Evolutionary conservation across 2,329 filamentous ascomycete genomes (phyloP).

Genomic region (Fusarium sp.): DNA sequence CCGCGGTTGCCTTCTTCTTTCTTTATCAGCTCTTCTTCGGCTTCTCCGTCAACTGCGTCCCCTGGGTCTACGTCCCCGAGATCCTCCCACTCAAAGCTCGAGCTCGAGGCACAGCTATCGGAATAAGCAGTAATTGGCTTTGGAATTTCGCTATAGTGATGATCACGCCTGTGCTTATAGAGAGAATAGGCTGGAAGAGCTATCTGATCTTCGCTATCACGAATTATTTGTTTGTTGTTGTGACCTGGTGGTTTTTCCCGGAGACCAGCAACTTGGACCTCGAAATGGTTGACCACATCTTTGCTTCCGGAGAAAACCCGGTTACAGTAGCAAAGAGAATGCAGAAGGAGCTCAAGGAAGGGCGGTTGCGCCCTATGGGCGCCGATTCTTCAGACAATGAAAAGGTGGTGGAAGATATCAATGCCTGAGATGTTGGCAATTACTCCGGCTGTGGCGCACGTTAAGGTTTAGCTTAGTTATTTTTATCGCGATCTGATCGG

Average conservation of each 20-base stretch:
- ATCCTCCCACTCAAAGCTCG: constrained; percentile 30
- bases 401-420: constrained; percentile 14
- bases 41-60: constrained; percentile 29
- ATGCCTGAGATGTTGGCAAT: background rate
- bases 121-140: constrained; percentile 12
- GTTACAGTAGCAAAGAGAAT: constrained; percentile 7
- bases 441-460: background rate
- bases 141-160: constrained; percentile 21
- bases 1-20: constrained; percentile 29
- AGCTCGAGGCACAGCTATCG: constrained; percentile 19
- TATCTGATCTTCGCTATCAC: constrained; percentile 24
- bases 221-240: constrained; percentile 4
- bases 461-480: background rate
- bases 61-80: constrained; percentile 32
- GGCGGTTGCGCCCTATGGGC: constrained; percentile 7
- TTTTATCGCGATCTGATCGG: background rate
- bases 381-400: constrained; percentile 16
- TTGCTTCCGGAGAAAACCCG: constrained; percentile 10
- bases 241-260: constrained; percentile 1
- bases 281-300: constrained; percentile 20
- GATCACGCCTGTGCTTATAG: background rate
- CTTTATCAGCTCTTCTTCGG: constrained; percentile 30
- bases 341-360: constrained; percentile 27
- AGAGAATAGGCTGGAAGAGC: constrained; percentile 15
- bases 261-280: constrained; percentile 15